Evolutionary conservation across 345 rosid genomes (phyloP).

Genomic region (Melaleuca quinquenervia): DNA sequence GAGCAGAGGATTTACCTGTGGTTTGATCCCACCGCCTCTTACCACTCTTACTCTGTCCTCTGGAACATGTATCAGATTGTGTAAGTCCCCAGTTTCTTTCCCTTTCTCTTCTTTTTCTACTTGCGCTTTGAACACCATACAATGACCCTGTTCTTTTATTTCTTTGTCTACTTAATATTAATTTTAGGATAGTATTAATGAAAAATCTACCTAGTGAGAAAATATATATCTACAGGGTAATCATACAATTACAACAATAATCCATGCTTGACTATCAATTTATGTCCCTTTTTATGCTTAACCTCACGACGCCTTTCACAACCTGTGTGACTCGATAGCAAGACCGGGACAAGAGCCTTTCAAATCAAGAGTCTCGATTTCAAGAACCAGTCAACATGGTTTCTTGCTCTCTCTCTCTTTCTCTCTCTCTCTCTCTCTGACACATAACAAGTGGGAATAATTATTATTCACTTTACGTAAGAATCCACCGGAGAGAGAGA

Average conservation of each 20-base stretch:
- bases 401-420: not conserved
- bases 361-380: not conserved
- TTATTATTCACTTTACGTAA: not conserved
- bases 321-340: not conserved
- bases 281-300: not conserved
- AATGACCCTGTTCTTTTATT: not conserved
- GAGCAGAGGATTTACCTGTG: conserved; percentile 76
- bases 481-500: not conserved
- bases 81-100: conserved; percentile 20
- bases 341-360: not conserved
- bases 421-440: not conserved
- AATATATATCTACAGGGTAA: not conserved
- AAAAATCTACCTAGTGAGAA: not conserved
- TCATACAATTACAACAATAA: not conserved
- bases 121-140: not conserved
- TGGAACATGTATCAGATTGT: conserved; percentile 71
- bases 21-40: conserved; percentile 68
- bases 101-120: not conserved
- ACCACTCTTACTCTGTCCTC: conserved; percentile 56
- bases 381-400: not conserved
- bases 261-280: not conserved
- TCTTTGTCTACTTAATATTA: not conserved
- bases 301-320: too few species aligned
- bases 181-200: not conserved
- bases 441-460: not conserved